Conservation (phyloP, 2,329 filamentous ascomycete species). For the Colletotrichum sp. region DNA sequence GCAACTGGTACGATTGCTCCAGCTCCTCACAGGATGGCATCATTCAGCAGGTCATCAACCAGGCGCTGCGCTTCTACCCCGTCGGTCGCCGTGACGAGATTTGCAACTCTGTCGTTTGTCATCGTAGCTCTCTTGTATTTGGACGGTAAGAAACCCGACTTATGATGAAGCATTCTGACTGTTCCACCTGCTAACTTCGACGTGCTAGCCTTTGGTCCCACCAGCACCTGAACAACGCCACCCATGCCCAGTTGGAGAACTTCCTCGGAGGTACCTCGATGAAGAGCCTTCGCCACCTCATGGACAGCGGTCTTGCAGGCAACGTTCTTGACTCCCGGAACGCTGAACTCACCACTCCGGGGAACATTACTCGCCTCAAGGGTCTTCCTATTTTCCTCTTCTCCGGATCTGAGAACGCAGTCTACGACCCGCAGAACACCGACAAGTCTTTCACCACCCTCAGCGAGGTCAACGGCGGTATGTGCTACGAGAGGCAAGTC, state of each 20-base stretch:
- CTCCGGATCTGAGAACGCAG: constrained; percentile 23
- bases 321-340: constrained; percentile 37
- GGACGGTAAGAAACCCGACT: constrained; percentile 46
- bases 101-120: constrained; percentile 66
- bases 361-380: constrained; percentile 4
- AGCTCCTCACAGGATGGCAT: constrained; percentile 49
- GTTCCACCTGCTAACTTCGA: neutral
- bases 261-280: constrained; percentile 68
- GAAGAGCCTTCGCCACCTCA: constrained; percentile 58
- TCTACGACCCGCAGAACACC: constrained; percentile 26
- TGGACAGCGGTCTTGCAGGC: constrained; percentile 57
- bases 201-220: constrained; percentile 56
- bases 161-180: too few relatives aligned
- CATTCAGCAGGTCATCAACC: constrained; percentile 57
- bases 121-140: constrained; percentile 63
- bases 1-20: constrained; percentile 60
- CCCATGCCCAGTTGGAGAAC: constrained; percentile 63
- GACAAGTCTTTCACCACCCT: constrained; percentile 26
- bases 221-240: constrained; percentile 66
- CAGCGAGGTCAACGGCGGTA: constrained; percentile 23
- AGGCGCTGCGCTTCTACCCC: constrained; percentile 62
- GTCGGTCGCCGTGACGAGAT: constrained; percentile 53
- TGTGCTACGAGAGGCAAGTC: constrained; percentile 28
- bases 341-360: neutral
- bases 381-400: constrained; percentile 21